Conservation (phyloP, 1,284 basidiomycete genomes). For the Pseudozyma flocculosa region DNA sequence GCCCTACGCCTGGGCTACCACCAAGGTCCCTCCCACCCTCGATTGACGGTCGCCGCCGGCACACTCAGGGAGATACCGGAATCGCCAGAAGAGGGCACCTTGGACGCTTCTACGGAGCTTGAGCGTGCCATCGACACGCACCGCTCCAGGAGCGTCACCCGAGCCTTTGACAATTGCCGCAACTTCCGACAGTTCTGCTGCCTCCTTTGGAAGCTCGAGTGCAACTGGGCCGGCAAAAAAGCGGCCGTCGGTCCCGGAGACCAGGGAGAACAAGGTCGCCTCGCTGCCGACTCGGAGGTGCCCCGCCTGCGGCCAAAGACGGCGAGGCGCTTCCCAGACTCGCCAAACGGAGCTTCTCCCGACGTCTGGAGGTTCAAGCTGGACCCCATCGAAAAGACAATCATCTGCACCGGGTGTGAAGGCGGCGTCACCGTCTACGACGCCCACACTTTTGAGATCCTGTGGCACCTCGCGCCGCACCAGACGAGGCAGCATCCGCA, state of each 20-base stretch:
- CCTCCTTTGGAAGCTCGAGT: conserved; percentile 20
- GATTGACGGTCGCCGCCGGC: conserved; percentile 10
- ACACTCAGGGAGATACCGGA: conserved; percentile 8
- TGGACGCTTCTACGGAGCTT: no score
- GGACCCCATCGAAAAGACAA: conserved; percentile 37
- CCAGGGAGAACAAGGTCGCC: no score
- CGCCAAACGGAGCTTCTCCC: not conserved
- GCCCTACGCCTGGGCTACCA: conserved; percentile 11
- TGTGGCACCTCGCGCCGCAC: conserved; percentile 31
- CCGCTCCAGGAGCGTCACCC: conserved; percentile 19
- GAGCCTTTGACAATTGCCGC: conserved; percentile 15
- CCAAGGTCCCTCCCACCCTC: conserved; percentile 2
- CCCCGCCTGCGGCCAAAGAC: no score
- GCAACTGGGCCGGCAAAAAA: conserved; percentile 12
- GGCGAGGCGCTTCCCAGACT: no score
- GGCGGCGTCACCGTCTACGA: conserved; percentile 15
- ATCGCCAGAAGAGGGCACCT: not conserved
- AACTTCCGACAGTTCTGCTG: conserved; percentile 26
- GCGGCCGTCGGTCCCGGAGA: not conserved
- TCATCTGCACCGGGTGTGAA: conserved; percentile 27
- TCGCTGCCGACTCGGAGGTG: no score
- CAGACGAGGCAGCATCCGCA: conserved; percentile 34
- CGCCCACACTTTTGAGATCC: conserved; percentile 14
- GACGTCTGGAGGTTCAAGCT: conserved; percentile 48
- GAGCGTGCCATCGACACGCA: no score